These are phyloP conservation scores for Albugo laibachii DNA, from an alignment of 352 stramenopile genomes.

Conservation along the genomic window DNA sequence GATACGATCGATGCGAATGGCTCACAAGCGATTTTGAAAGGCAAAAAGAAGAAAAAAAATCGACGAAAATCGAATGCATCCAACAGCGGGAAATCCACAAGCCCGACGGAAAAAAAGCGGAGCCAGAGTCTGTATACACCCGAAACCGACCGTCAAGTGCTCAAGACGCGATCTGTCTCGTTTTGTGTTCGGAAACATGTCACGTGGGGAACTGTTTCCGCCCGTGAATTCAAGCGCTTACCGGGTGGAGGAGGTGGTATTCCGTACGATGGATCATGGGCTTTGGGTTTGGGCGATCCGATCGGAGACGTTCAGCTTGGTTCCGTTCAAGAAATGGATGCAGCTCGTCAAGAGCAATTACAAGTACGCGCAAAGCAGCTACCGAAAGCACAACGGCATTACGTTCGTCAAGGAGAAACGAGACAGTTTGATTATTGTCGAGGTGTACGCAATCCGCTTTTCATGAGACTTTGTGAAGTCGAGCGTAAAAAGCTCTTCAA, in stretches of 20 bases:
- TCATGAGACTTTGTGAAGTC: constrained; percentile 37
- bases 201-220: constrained; percentile 49
- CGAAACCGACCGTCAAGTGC: constrained; percentile 10
- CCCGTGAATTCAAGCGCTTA: constrained; percentile 60
- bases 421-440: constrained; percentile 65
- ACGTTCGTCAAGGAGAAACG: constrained; percentile 42
- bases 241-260: constrained; percentile 50
- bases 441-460: constrained; percentile 59
- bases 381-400: constrained; percentile 28
- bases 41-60: constrained; percentile 43
- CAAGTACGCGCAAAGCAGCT: constrained; percentile 35
- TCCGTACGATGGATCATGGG: constrained; percentile 68
- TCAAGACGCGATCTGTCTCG: constrained; percentile 15
- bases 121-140: constrained; percentile 46
- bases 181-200: constrained; percentile 35
- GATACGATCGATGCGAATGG: neutral
- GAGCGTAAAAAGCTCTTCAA: constrained; percentile 53
- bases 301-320: constrained; percentile 45
- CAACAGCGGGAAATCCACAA: constrained; percentile 1
- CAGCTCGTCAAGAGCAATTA: constrained; percentile 24
- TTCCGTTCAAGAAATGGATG: constrained; percentile 45
- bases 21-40: too few species aligned
- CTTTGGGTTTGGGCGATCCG: constrained; percentile 38
- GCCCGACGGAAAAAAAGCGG: constrained; percentile 45
- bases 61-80: constrained; percentile 6